Percentiles rank a stretch among this genome's conserved stretches.
Conservation (phyloP, 2,329 filamentous ascomycete species). For the Beauveria australis region DNA sequence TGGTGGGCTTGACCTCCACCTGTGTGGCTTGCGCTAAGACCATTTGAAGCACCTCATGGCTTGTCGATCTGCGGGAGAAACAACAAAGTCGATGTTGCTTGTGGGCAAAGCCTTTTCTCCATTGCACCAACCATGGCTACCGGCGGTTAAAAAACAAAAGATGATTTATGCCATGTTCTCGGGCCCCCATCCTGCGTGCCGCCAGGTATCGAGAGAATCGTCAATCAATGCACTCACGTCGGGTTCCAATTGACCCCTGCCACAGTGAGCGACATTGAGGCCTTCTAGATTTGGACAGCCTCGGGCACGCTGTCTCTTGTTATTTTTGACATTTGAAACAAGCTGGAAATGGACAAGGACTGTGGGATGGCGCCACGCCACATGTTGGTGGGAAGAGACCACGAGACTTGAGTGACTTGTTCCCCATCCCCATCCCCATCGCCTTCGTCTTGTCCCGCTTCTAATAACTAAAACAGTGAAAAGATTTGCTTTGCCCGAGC, state of each 20-base stretch:
- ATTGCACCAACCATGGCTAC: not conserved
- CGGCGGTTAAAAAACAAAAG: no score
- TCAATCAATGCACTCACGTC: not conserved
- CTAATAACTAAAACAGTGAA: no score
- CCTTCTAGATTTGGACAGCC: not conserved
- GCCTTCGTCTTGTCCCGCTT: not conserved
- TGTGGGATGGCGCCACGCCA: not conserved
- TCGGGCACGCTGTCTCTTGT: not conserved
- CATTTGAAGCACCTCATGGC: not conserved
- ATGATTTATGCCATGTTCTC: no score
- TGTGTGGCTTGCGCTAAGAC: slow-evolving; percentile 2
- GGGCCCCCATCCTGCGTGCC: not conserved
- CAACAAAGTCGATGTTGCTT: not conserved
- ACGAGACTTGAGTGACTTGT: not conserved
- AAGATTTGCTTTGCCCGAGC: not conserved
- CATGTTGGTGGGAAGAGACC: not conserved
- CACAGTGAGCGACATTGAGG: not conserved
- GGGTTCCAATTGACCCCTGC: not conserved
- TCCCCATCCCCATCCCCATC: not conserved
- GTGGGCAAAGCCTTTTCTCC: not conserved
- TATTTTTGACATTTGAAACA: slow-evolving; percentile 6
- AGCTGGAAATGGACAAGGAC: slow-evolving; percentile 4
- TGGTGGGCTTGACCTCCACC: not conserved
- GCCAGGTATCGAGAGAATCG: no score
- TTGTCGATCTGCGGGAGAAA: slow-evolving; percentile 2